These are phyloP conservation scores for Pythium oligandrum DNA, from an alignment of 352 stramenopile species.

Conservation along the genomic window DNA sequence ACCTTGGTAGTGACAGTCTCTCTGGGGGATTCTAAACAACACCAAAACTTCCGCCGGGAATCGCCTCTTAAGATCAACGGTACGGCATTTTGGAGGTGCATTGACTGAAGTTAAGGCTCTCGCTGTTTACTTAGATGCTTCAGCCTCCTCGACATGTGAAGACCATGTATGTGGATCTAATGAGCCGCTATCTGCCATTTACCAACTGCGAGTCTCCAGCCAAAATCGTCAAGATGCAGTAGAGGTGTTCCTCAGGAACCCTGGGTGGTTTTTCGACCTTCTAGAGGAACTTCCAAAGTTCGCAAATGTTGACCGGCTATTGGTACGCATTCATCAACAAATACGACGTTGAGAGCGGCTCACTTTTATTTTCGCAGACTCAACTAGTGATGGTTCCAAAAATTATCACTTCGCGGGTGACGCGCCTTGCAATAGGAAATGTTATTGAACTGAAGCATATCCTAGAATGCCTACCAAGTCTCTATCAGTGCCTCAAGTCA, in stretches of 20 bases:
- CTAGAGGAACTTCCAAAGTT: constrained; percentile 69
- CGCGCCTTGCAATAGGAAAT: constrained; percentile 65
- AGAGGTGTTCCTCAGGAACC: constrained; percentile 70
- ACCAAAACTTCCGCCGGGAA: constrained; percentile 74
- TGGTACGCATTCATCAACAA: too few relatives aligned
- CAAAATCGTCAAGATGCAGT: constrained; percentile 71
- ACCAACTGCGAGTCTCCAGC: constrained; percentile 20
- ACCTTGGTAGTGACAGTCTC: too few relatives aligned
- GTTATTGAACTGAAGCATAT: constrained; percentile 82
- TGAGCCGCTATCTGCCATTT: too few relatives aligned
- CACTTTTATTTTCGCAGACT: constrained; percentile 19
- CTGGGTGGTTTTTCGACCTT: constrained; percentile 78
- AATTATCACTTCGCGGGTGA: constrained; percentile 60
- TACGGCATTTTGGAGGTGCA: constrained; percentile 15
- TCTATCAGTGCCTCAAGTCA: constrained; percentile 45
- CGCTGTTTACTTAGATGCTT: constrained; percentile 45
- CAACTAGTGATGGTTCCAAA: constrained; percentile 80
- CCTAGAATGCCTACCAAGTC: constrained; percentile 52
- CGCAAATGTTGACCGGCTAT: constrained; percentile 63
- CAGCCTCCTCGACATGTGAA: constrained; percentile 71
- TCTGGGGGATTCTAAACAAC: constrained; percentile 74
- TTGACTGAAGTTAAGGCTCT: constrained; percentile 3
- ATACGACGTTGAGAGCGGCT: too few relatives aligned
- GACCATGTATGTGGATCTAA: constrained; percentile 83
- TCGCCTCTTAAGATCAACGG: constrained; percentile 72